Conservation (phyloP, 2,329 filamentous ascomycete genomes). For the Venturia asperata region DNA sequence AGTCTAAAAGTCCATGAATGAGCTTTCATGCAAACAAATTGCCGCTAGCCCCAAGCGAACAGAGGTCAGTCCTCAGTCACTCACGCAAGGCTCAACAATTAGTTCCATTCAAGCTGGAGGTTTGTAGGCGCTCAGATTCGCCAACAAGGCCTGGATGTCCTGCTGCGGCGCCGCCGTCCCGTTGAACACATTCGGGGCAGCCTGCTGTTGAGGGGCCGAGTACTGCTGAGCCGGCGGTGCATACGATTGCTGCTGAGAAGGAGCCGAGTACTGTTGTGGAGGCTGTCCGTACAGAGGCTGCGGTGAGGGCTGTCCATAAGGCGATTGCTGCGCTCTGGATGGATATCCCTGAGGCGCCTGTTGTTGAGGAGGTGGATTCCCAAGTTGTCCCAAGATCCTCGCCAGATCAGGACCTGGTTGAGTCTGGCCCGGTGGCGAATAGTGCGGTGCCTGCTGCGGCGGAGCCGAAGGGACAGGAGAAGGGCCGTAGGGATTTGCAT, state of each 20-base stretch:
- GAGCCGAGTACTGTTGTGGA: not conserved
- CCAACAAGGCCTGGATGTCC: conserved; percentile 15
- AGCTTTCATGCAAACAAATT: too few species aligned
- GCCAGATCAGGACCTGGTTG: conserved; percentile 9
- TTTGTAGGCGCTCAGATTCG: conserved; percentile 16
- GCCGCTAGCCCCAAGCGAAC: too few species aligned
- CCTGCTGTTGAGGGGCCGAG: not conserved
- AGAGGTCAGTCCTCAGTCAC: too few species aligned
- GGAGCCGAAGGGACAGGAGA: not conserved
- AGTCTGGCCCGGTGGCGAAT: not conserved
- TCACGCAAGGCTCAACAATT: too few species aligned
- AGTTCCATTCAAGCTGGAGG: conserved; percentile 1
- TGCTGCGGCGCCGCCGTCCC: not conserved
- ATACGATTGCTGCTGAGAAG: not conserved
- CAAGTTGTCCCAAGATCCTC: conserved; percentile 16
- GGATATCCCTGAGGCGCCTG: not conserved
- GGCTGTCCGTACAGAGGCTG: not conserved
- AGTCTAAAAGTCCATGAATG: too few species aligned
- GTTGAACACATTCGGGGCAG: not conserved
- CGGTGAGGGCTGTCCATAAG: not conserved
- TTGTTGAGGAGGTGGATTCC: not conserved
- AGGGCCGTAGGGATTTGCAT: not conserved
- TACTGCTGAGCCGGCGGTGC: not conserved
- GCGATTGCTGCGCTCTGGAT: not conserved
- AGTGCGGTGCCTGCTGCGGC: not conserved